Conservation (phyloP, 2,329 filamentous ascomycete species). For the Parafenestella ontariensis region DNA sequence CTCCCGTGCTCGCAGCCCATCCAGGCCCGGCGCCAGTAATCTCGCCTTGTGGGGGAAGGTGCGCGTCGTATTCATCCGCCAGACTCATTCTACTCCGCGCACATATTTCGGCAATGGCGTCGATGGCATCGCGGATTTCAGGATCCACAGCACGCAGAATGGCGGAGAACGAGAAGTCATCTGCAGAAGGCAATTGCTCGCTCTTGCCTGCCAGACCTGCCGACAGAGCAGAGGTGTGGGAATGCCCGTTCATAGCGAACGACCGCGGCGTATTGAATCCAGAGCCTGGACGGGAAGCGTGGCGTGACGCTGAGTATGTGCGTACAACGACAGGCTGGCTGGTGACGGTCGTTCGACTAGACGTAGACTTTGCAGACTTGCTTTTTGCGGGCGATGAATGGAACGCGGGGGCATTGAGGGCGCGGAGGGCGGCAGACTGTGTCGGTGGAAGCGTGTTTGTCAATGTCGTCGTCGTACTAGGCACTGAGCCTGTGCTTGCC, state of each 20-base stretch:
- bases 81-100: conserved; percentile 67
- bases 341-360: conserved; percentile 48
- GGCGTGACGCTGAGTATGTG: conserved; percentile 48
- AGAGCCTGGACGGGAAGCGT: conserved; percentile 43
- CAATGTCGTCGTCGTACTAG: conserved; percentile 46
- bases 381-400: conserved; percentile 40
- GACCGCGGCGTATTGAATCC: conserved; percentile 42
- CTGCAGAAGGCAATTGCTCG: conserved; percentile 52
- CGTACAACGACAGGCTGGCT: conserved; percentile 55
- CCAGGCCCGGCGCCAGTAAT: conserved; percentile 50
- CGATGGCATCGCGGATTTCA: conserved; percentile 64
- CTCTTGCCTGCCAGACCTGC: conserved; percentile 37
- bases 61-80: conserved; percentile 68
- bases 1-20: conserved; percentile 39
- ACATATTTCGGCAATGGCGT: conserved; percentile 69
- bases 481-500: conserved; percentile 42
- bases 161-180: conserved; percentile 63
- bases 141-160: conserved; percentile 65
- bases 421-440: conserved; percentile 48
- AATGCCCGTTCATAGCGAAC: conserved; percentile 39
- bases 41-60: conserved; percentile 67
- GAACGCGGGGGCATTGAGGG: conserved; percentile 49
- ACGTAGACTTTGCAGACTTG: conserved; percentile 48
- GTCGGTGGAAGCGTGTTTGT: conserved; percentile 47
- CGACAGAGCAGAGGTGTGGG: conserved; percentile 37